phyloP scores from a whole-genome alignment of 768 basidiomycete species.

The Termitomyces sp. region DNA sequence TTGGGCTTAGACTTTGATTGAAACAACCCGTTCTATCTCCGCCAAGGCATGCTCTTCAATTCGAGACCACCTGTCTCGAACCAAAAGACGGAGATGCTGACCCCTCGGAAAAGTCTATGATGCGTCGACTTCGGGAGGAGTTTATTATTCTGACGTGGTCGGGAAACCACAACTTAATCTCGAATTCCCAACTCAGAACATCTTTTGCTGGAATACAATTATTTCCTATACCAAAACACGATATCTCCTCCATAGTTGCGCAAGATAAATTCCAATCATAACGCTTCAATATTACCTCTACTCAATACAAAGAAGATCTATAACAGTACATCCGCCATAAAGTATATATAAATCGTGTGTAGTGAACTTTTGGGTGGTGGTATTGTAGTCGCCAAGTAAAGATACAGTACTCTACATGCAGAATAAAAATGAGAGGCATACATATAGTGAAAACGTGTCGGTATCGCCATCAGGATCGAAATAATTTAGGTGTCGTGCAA shows the following conservation, averaged over 20 bases:
- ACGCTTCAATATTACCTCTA: neutral
- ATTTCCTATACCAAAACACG: no score
- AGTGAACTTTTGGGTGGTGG: neutral
- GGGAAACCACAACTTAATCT: no score
- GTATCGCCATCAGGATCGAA: neutral
- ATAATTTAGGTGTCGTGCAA: neutral
- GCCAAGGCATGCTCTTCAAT: neutral
- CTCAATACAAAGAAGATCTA: neutral
- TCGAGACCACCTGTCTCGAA: no score
- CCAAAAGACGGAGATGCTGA: neutral
- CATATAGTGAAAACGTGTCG: neutral
- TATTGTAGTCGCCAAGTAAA: neutral
- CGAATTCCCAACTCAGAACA: no score
- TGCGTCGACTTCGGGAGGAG: no score
- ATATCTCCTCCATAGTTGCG: no score
- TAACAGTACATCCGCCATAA: neutral
- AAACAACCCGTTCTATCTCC: neutral
- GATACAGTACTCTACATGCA: neutral
- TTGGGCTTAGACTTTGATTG: neutral
- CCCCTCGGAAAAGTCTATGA: neutral
- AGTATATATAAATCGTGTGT: neutral
- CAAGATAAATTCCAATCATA: no score
- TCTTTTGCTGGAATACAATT: no score
- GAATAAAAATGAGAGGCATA: neutral
- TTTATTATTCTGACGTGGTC: no score